These are phyloP conservation scores for Tephrocybe sp. DNA, from an alignment of 768 basidiomycete species.

Conservation along the genomic window DNA sequence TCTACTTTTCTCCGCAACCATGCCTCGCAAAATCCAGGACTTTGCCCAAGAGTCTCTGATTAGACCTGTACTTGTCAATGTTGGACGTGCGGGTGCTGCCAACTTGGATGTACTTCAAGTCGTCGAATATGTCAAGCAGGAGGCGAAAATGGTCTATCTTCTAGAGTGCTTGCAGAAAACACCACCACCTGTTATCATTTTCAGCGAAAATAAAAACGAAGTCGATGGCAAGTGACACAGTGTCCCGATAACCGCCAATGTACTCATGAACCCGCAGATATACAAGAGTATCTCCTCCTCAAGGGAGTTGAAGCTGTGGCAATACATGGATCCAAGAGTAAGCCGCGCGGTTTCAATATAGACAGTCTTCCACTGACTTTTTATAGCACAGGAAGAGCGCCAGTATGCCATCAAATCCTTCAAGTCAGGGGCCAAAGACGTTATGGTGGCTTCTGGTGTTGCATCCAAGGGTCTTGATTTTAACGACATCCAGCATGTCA, in stretches of 20 bases:
- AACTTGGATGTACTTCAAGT: conserved; percentile 96
- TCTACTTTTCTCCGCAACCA: conserved; percentile 95
- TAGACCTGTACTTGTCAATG: conserved; percentile 92
- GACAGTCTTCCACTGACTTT: neutral
- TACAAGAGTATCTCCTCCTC: conserved; percentile 94
- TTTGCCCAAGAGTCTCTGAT: conserved; percentile 98
- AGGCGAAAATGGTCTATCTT: conserved; percentile 99
- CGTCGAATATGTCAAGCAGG: conserved; percentile 98
- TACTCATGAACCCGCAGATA: conserved; percentile 58
- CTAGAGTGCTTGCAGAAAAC: conserved; percentile 98
- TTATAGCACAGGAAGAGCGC: conserved; percentile 91
- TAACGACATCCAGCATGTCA: conserved; percentile 98
- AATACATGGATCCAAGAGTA: conserved; percentile 97
- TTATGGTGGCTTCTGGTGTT: conserved; percentile 98
- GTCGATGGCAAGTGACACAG: conserved; percentile 77
- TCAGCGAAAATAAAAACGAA: conserved; percentile 99
- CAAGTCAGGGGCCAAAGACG: conserved; percentile 96
- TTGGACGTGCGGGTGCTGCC: conserved; percentile 96
- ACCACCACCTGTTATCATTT: conserved; percentile 95
- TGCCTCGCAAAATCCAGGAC: conserved; percentile 99
- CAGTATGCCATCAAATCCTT: conserved; percentile 99
- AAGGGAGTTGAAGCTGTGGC: conserved; percentile 99
- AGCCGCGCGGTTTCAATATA: conserved; percentile 21
- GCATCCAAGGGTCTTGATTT: conserved; percentile 99
- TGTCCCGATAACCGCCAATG: neutral